Percentiles rank a stretch among this genome's conserved stretches.
These are phyloP conservation scores for Arabis hirsuta DNA, from an alignment of 345 rosid genomes.

Conservation along the genomic window DNA sequence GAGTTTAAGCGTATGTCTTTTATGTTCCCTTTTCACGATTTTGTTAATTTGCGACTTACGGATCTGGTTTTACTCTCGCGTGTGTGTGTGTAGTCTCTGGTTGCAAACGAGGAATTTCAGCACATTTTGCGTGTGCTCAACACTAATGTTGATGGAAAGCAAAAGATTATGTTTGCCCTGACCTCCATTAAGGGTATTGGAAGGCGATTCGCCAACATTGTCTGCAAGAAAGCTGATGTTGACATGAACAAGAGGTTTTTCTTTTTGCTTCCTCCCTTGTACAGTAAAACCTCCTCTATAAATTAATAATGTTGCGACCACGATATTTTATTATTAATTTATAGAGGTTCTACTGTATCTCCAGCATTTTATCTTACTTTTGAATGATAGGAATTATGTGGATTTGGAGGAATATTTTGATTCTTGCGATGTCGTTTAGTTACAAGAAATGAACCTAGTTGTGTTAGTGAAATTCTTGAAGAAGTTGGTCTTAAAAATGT, in stretches of 20 bases:
- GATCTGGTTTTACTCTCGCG: conserved; percentile 8
- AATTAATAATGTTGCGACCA: too few species aligned
- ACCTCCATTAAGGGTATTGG: conserved; percentile 96
- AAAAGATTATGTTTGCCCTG: conserved; percentile 88
- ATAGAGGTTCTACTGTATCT: too few species aligned
- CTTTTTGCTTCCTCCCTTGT: too few species aligned
- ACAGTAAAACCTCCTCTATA: too few species aligned
- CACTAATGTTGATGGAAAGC: conserved; percentile 92
- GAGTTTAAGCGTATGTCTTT: not conserved
- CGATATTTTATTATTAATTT: too few species aligned
- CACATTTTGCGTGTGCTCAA: conserved; percentile 91
- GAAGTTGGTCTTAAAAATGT: too few species aligned
- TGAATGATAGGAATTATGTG: too few species aligned
- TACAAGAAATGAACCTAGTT: too few species aligned
- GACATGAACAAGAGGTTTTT: conserved; percentile 82
- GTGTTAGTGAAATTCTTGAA: too few species aligned
- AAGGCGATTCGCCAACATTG: conserved; percentile 83
- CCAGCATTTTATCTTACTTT: too few species aligned
- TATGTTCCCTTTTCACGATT: not conserved
- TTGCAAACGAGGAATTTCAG: conserved; percentile 86
- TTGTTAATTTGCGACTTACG: not conserved
- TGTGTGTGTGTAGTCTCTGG: conserved; percentile 62
- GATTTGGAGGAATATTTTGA: too few species aligned
- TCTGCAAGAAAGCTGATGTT: conserved; percentile 91
- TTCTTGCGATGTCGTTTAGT: too few species aligned